Evolutionary conservation across 148 eudicot species (phyloP).

Genomic region (Salicornia ramosissima): DNA sequence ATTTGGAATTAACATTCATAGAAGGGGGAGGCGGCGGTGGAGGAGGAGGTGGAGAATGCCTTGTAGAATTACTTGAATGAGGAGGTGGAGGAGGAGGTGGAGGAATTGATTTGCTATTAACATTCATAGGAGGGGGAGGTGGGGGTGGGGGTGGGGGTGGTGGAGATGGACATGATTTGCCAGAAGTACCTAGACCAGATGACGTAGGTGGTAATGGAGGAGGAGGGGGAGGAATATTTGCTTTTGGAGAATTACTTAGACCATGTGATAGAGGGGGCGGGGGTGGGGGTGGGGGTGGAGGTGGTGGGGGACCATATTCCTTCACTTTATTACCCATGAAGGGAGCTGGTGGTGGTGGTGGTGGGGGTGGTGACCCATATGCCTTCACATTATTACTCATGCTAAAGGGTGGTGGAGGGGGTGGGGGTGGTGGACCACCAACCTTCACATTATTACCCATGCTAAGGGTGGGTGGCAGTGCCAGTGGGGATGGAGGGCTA

Average conservation of each 20-base stretch:
- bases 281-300: conserved; percentile 27
- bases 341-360: conserved; percentile 47
- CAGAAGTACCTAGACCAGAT: neutral
- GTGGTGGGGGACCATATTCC: conserved; percentile 23
- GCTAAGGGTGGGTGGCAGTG: conserved; percentile 12
- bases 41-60: conserved; percentile 32
- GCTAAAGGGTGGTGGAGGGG: conserved; percentile 21
- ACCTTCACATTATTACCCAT: too few species aligned
- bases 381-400: conserved; percentile 11
- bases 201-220: conserved; percentile 44
- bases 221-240: conserved; percentile 44
- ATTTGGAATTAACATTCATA: neutral
- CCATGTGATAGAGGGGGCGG: conserved; percentile 27
- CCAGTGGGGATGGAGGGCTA: conserved; percentile 14
- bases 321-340: conserved; percentile 17
- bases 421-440: conserved; percentile 11
- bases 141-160: conserved; percentile 37
- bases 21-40: conserved; percentile 26
- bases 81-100: conserved; percentile 34
- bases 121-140: conserved; percentile 10
- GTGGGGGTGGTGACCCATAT: conserved; percentile 41
- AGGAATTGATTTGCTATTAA: neutral
- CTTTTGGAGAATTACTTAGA: neutral
- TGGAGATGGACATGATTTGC: conserved; percentile 25
- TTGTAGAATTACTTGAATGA: conserved; percentile 6